Base-by-base conservation (phyloP, 192 early-diverging fungal species). In the Neocallimastix lanati region DNA sequence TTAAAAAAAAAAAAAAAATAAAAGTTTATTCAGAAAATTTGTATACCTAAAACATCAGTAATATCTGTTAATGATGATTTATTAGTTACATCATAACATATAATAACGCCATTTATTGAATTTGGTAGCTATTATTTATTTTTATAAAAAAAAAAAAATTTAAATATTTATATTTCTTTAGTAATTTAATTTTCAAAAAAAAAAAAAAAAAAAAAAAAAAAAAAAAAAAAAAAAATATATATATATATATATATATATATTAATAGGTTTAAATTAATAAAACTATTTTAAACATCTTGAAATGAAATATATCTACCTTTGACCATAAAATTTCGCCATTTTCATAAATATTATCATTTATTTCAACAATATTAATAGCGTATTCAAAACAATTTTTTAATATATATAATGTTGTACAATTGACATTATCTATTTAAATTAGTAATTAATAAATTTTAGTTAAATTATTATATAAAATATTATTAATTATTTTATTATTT, bases 41-140 rank as follows among this genome's bases (percentile, higher is more conserved):
- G n/a, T 76, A 67, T 77, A 83, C 81, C 83, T 33, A 84, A 83
- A 15, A 84, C 81, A 37, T 80, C 83, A 16, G 80, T 40, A 29
- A 84, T 84, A 28, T 78, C 78, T n/a, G 84, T 30, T 76, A 84
- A 84, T 12, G 83, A 82, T 14, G 35, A 30, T 35, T 81, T 78
- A 29, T 84, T 77, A 67, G 77, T 35, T 76, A 84, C 81, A 79
- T 84, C 83, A 29, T 84, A 84, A 58, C 82, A 85, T 29, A 84
- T 67, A 14, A 84, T 76, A 2, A 85, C 28, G 2, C 83, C 83
- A 40, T 84, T 67, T n/a, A 67, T 67, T n/a, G 50, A 67, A 67
- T 67, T 67, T 11, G 50, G 50, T n/a, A 67, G 9, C 50, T 67
- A n/a, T 21, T 50, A 50, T 50, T 50, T 21, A 21, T 38, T 38